These are phyloP conservation scores for Filobasidium uniguttulatum DNA, from an alignment of 1,284 basidiomycete species.

Conservation along the genomic window DNA sequence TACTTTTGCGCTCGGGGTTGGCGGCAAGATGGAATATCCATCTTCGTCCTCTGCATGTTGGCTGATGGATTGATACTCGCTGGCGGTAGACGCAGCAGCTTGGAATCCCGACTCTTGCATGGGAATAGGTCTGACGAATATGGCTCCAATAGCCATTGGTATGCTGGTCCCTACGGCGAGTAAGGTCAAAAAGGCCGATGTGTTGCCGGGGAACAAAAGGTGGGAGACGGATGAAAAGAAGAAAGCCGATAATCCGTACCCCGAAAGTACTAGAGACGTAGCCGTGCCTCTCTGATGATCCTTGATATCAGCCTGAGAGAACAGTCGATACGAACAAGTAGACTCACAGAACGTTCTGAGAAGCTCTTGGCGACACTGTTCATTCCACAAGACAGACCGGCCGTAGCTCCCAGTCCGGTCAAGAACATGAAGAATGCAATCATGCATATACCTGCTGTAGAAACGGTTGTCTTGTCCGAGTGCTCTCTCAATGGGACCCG, in stretches of 20 bases:
- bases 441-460: neutral
- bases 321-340: neutral
- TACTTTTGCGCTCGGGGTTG: too few species aligned
- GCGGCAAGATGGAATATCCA: too few species aligned
- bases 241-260: conserved; percentile 73
- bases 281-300: neutral
- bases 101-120: too few species aligned
- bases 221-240: conserved; percentile 58
- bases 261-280: conserved; percentile 50
- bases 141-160: conserved; percentile 53
- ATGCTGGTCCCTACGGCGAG: conserved; percentile 55
- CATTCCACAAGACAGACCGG: conserved; percentile 30
- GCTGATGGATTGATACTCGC: too few species aligned
- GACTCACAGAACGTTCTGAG: conserved; percentile 24
- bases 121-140: conserved; percentile 52
- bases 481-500: neutral
- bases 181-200: conserved; percentile 52
- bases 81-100: too few species aligned
- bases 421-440: conserved; percentile 21
- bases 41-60: too few species aligned
- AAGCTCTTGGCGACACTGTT: conserved; percentile 37
- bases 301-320: neutral
- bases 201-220: conserved; percentile 53
- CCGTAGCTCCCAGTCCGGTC: conserved; percentile 32
- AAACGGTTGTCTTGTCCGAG: neutral